Evolutionary conservation across 2,329 filamentous ascomycete species (phyloP), one percentile per base, ranked within the genome.

Genomic region (Myriosclerotinia scirpicola): DNA sequence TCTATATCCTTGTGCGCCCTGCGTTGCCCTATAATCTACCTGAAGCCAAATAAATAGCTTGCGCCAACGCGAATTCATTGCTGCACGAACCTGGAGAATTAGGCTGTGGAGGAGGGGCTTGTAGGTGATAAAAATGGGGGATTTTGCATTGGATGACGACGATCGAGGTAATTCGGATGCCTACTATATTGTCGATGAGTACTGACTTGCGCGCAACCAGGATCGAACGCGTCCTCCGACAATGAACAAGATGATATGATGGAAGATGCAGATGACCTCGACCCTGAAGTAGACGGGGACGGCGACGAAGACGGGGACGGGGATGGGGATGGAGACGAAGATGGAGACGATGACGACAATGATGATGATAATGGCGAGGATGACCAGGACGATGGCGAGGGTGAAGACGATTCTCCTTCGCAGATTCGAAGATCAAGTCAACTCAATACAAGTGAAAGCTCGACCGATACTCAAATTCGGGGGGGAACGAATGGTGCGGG

Each of bases 171-270:
- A 38, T 69, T 53, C 22, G 9, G 15, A 14, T 36, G 14, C n/a
- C 22, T 53, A 52, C 14, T 60, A 5, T 38, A 22, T 36, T 17
- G 17, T 44, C 9, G 26, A 15, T 26, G 12, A 22, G 9, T 60
- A 38, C 54, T 46, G 11, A 64, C 64, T 30, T 48, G 9, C 22
- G 38, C 64, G 72, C 64, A 70, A 55, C 55, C 56, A 76, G 74
- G 70, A 20, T 79, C 78, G 34, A 81, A 80, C 69, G 79, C 75
- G 44, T 81, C 80, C 72, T 82, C 81, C 30, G 81, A 82, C 42
- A 81, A 82, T 70, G 84, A 86, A 65, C 81, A 80, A 66, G 85
- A 87, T 71, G 84, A 87, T 73, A 79, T 84, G 46, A 86, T 87
- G 83, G 84, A 87, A 64, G 78, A 80, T 72, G 76, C 71, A 34